Base-by-base conservation (phyloP, 306 rosid genomes). In the Medicago ruthenica region DNA sequence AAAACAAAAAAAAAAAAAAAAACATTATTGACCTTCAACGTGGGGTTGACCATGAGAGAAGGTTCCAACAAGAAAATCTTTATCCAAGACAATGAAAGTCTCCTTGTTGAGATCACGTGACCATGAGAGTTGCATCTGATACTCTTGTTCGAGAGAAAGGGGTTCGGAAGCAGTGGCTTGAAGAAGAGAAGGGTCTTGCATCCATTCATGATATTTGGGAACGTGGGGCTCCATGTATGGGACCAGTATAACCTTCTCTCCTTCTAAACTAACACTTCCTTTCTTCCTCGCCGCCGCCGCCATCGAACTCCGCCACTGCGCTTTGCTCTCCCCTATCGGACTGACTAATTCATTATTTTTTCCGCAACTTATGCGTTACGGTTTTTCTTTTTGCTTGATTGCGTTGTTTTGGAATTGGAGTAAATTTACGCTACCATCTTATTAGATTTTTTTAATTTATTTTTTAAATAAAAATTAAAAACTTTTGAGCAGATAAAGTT, bases 141-240 rank as follows among this genome's bases (percentile, higher is more conserved):
- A 95, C 76, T 95, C 97, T 78, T 90, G 88, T 4, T 90, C 82
- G 12, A 95, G 93, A 47, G 93, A 76, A 51, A 95, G 96, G 44
- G 97, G 97, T 9, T 95, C 98, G 17, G 97, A 92, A 10, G 81
- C 96, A 0, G 98, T 95, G 83, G 97, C 97, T 83, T 90, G 79
- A 71, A 92, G 98, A 16, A 95, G 90, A 72, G 87, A 83, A 2
- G 91, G 91, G 80, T 90, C 87, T 80, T 83, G 86, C 98, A 95
- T 92, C 98, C 97, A 95, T 1, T 75, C 47, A 18, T 92, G 98
- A 82, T 95, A 95, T 73, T 84, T 87, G 1, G 95, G 93, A 0
- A 95, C 98, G 61, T 95, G 98, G 0, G 84, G 75, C 40, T 88
- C 87, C 97, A 87, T 87, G 89, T 92, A 95, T 16, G 96, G 96